phyloP scores from a whole-genome alignment of 805 yeast species.

The Ogataea salicorniae region DNA sequence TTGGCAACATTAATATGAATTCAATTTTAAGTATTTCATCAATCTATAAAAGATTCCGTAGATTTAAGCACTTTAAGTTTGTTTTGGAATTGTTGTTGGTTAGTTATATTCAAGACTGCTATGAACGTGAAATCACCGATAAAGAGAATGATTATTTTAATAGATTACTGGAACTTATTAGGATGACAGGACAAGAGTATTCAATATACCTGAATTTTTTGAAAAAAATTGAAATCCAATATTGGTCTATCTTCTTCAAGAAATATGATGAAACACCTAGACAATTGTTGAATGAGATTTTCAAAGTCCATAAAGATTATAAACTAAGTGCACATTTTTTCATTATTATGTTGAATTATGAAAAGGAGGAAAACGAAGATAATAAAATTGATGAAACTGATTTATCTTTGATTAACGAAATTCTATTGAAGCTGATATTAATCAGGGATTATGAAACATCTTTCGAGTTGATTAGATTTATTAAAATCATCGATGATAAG shows the following conservation, averaged over 20 bases:
- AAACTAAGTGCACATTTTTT: slow-evolving; percentile 47
- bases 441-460: slow-evolving; percentile 46
- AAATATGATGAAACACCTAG: slow-evolving; percentile 40
- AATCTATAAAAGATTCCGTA: slow-evolving; percentile 33
- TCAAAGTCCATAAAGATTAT: slow-evolving; percentile 34
- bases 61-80: slow-evolving; percentile 40
- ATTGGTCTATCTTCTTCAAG: slow-evolving; percentile 45
- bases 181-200: slow-evolving; percentile 27
- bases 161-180: slow-evolving; percentile 29
- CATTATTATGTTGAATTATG: slow-evolving; percentile 47
- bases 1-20: too few relatives aligned
- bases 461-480: slow-evolving; percentile 49
- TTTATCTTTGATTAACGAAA: slow-evolving; percentile 36
- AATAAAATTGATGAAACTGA: slow-evolving; percentile 28
- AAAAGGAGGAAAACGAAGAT: slow-evolving; percentile 31
- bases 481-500: slow-evolving; percentile 41
- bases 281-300: slow-evolving; percentile 36
- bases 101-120: slow-evolving; percentile 28
- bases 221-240: slow-evolving; percentile 47
- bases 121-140: slow-evolving; percentile 30
- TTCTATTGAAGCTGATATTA: slow-evolving; percentile 38
- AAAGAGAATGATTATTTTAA: slow-evolving; percentile 23
- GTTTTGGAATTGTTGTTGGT: slow-evolving; percentile 47
- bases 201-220: slow-evolving; percentile 46
- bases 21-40: slow-evolving; percentile 18